Evolutionary conservation across 148 eudicot species (phyloP).

Genomic region (Nyssa sinensis): DNA sequence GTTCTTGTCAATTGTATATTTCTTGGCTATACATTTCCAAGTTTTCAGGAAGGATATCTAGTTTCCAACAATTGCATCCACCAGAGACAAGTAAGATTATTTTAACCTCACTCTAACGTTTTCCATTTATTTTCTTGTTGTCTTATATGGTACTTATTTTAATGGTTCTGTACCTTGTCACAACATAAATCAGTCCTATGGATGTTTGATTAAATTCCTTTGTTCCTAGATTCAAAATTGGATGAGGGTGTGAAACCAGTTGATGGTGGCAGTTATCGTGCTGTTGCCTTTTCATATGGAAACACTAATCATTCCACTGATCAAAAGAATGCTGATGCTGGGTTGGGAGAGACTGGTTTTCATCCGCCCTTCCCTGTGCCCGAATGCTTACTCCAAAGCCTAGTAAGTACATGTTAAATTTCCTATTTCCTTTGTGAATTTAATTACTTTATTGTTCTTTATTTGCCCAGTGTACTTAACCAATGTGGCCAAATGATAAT

Average conservation of each 20-base stretch:
- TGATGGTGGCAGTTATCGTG: conserved; percentile 49
- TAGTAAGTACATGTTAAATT: conserved; percentile 66
- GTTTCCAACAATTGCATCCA: conserved; percentile 43
- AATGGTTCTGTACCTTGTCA: conserved; percentile 7
- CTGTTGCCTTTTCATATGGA: conserved; percentile 80
- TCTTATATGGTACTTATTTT: background rate
- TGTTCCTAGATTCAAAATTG: conserved; percentile 34
- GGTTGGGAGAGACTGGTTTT: conserved; percentile 38
- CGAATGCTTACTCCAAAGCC: conserved; percentile 58
- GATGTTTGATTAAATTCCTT: conserved; percentile 15
- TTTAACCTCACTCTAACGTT: conserved; percentile 20
- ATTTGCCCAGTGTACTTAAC: conserved; percentile 33
- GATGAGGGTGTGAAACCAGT: conserved; percentile 38
- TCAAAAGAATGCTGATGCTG: conserved; percentile 47
- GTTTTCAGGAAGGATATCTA: conserved; percentile 47
- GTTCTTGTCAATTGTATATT: conserved; percentile 13
- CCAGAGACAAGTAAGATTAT: conserved; percentile 38
- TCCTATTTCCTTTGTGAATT: conserved; percentile 17
- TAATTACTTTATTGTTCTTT: conserved; percentile 25
- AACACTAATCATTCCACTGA: conserved; percentile 39
- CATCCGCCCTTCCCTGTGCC: conserved; percentile 78
- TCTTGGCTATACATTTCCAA: conserved; percentile 42
- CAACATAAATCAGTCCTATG: background rate
- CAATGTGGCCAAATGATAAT: conserved; percentile 48
- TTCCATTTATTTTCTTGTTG: background rate